These are phyloP conservation scores for Tagetes erecta DNA, from an alignment of 129 eudicot species.

Conservation along the genomic window DNA sequence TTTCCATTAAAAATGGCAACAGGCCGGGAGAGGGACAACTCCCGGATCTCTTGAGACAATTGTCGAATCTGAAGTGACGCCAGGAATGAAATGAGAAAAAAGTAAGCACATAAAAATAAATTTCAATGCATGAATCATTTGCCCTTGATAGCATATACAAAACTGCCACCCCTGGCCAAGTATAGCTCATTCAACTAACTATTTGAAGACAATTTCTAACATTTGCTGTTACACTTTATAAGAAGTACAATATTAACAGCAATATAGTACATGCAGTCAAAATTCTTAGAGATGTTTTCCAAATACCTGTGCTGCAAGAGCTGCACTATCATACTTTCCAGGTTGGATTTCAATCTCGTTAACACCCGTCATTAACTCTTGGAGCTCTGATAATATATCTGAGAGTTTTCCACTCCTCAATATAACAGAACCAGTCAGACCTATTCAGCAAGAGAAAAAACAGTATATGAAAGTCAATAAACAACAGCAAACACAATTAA, in stretches of 20 bases:
- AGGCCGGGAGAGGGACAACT: slow-evolving; percentile 67
- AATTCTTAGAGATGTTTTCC: neutral
- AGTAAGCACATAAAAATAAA: slow-evolving; percentile 13
- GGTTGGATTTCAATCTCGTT: slow-evolving; percentile 66
- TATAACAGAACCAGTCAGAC: slow-evolving; percentile 74
- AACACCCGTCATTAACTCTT: slow-evolving; percentile 69
- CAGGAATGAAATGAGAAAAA: slow-evolving; percentile 7
- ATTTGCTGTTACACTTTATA: neutral
- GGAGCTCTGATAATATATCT: slow-evolving; percentile 73
- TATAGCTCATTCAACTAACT: neutral
- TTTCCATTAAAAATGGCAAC: slow-evolving; percentile 65
- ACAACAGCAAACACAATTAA: neutral
- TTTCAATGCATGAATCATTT: neutral
- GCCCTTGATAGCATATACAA: neutral
- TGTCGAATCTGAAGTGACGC: slow-evolving; percentile 58
- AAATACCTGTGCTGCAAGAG: slow-evolving; percentile 80
- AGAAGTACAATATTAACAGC: neutral
- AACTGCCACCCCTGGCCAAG: too few species aligned
- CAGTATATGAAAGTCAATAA: neutral
- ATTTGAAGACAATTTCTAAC: neutral
- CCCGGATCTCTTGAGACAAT: slow-evolving; percentile 85
- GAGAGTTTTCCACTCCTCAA: slow-evolving; percentile 84
- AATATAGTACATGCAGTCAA: neutral
- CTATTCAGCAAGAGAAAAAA: slow-evolving; percentile 35
- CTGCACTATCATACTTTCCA: slow-evolving; percentile 67